These are phyloP conservation scores for Papiliotrema laurentii DNA, from an alignment of 1,284 basidiomycete species.

Conservation along the genomic window DNA sequence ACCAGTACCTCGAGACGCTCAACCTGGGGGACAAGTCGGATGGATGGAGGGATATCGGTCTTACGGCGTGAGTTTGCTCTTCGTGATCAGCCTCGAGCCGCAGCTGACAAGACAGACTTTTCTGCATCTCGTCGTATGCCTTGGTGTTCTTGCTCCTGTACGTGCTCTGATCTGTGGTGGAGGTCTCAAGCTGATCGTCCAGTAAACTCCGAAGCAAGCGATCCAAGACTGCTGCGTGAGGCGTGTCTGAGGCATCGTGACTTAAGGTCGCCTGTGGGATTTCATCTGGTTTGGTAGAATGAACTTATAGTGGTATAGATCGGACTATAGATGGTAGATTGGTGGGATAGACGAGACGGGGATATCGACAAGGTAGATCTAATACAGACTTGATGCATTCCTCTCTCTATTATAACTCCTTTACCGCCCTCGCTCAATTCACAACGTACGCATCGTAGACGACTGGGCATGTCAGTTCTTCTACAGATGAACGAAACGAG, in stretches of 20 bases:
- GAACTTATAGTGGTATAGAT: too few relatives aligned
- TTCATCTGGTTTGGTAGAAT: too few relatives aligned
- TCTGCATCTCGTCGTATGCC: conserved; percentile 27
- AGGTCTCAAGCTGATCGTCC: background rate
- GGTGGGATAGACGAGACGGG: too few relatives aligned
- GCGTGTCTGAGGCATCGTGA: too few relatives aligned
- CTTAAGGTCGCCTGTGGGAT: too few relatives aligned
- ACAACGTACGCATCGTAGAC: conserved; percentile 15
- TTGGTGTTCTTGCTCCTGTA: conserved; percentile 32
- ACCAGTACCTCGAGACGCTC: conserved; percentile 33
- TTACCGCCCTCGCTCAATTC: too few relatives aligned
- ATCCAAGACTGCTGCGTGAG: conserved; percentile 28
- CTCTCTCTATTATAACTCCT: too few relatives aligned
- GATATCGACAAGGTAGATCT: too few relatives aligned
- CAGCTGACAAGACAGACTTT: conserved; percentile 13
- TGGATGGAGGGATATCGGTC: conserved; percentile 37
- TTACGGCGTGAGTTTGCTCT: conserved; percentile 24
- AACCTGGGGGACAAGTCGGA: conserved; percentile 28
- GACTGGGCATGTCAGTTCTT: conserved; percentile 1
- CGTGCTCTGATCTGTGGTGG: background rate
- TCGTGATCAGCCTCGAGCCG: background rate
- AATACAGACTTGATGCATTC: too few relatives aligned
- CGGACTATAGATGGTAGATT: too few relatives aligned
- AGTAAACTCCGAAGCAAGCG: conserved; percentile 32
- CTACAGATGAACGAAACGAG: background rate